These are phyloP conservation scores for Plasmodium ovale DNA, from an alignment of 169 alveolate genomes.

Conservation along the genomic window DNA sequence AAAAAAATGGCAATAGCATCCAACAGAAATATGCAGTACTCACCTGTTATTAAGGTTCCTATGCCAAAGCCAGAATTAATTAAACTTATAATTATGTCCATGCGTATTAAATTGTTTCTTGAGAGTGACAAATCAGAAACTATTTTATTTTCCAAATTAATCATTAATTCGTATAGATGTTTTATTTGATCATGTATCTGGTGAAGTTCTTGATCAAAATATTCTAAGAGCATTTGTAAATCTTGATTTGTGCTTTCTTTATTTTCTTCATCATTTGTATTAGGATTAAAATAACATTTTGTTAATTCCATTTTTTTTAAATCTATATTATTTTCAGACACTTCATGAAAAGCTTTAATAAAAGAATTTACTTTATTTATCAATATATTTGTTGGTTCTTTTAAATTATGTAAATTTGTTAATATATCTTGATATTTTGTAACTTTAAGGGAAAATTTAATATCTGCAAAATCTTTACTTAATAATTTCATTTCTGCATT, in stretches of 20 bases:
- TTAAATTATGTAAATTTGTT: conserved; percentile 85
- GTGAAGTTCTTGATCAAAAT: conserved; percentile 90
- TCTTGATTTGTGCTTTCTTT: conserved; percentile 80
- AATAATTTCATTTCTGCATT: conserved; percentile 73
- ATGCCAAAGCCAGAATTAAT: conserved; percentile 86
- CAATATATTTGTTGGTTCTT: conserved; percentile 84
- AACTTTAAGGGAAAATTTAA: conserved; percentile 51
- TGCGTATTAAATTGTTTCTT: conserved; percentile 85
- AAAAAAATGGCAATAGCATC: too few relatives aligned
- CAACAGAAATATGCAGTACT: too few relatives aligned
- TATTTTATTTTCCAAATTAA: conserved; percentile 83
- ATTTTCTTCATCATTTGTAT: conserved; percentile 33
- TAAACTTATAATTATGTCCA: conserved; percentile 85
- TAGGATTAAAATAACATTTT: conserved; percentile 67
- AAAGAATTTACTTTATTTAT: conserved; percentile 81
- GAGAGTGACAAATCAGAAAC: conserved; percentile 84
- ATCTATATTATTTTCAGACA: conserved; percentile 78
- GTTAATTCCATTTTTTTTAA: conserved; percentile 77
- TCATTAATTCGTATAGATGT: conserved; percentile 62
- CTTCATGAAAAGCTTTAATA: conserved; percentile 83
- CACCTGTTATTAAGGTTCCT: conserved; percentile 88
- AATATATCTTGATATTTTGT: conserved; percentile 80
- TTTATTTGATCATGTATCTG: conserved; percentile 78
- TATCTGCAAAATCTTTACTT: conserved; percentile 74
- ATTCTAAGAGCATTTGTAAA: conserved; percentile 87